A percentile compares a stretch with the other conserved stretches of the same genome.
phyloP scores from a whole-genome alignment of 768 basidiomycete species.

The Kwoniella botswanensis region DNA sequence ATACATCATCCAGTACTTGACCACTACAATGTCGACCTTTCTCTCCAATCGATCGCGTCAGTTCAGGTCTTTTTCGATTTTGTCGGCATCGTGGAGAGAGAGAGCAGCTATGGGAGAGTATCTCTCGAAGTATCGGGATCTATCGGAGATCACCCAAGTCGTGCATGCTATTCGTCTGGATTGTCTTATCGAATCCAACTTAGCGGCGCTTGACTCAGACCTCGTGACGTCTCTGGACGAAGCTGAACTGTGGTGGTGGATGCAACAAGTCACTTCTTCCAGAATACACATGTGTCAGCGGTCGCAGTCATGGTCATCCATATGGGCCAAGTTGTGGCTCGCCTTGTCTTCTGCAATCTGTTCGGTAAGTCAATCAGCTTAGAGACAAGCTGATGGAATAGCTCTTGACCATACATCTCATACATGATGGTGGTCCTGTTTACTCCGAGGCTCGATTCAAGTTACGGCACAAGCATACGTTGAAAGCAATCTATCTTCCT shows the following conservation, averaged over 20 bases:
- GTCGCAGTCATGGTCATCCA: constrained; percentile 4
- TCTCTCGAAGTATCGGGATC: constrained; percentile 3
- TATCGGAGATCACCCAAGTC: background rate
- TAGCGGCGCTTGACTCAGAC: constrained; percentile 31
- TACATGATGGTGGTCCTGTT: background rate
- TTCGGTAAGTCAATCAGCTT: constrained; percentile 16
- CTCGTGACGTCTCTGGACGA: constrained; percentile 33
- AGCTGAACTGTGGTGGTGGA: constrained; percentile 43
- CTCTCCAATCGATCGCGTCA: constrained; percentile 41
- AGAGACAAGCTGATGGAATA: background rate
- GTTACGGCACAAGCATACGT: constrained; percentile 38
- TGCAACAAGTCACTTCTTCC: constrained; percentile 22
- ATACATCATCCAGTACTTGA: constrained; percentile 8
- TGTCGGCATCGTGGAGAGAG: constrained; percentile 40
- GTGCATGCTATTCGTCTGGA: constrained; percentile 37
- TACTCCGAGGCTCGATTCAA: constrained; percentile 26
- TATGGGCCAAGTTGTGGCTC: constrained; percentile 33
- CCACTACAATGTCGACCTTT: constrained; percentile 14
- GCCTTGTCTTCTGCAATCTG: constrained; percentile 24
- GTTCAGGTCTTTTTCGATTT: constrained; percentile 22
- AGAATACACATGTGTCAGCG: background rate
- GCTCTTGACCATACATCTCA: constrained; percentile 1
- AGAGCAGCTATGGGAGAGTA: constrained; percentile 25
- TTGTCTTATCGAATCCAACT: constrained; percentile 39
- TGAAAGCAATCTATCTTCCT: constrained; percentile 17